Base-by-base conservation (phyloP, 768 basidiomycete species). In the Crepidotus variabilis region DNA sequence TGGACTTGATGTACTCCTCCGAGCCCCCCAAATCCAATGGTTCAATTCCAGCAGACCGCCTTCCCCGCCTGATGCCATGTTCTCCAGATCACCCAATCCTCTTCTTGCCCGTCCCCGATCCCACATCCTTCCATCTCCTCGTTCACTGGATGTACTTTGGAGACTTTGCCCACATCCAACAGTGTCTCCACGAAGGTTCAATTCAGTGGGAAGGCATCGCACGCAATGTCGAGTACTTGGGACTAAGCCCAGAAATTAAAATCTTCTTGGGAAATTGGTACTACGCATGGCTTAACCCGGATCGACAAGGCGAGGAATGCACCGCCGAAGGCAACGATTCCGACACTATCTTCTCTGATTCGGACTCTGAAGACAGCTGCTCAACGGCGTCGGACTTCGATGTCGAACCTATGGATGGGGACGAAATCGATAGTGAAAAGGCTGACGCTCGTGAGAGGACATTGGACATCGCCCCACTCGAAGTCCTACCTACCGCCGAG, bases 191-290 rank as follows among this genome's bases (percentile, higher is more conserved):
- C 58, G 72, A 76, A 18, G 85, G 87, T 18, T 69, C 76, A 51
- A 78, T 92, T 47, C 82, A 83, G 48, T 95, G 92, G 93, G 89
- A 94, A 63, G 91, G 90, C 24, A 76, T 95, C 58, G 90, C 90
- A 18, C 84, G 88, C 57, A 96, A 94, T 68, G 92, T 88, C 66
- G 92, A 95, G 67, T 95, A 92, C 65, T 85, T 96, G 50, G 87
- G 85, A 18, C 79, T 95, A 59, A 77, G 83, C 52, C 73, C 83
- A 16, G 86, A 89, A 46, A 84, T 94, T 69, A 93, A 91, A 67
- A 70, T 85, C 14, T 89, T 89, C 65, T 75, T 94, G 49, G 84
- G 87, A 0, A 78, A 75, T 55, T 94, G 89, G 87, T 92, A 88
- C 69, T 74, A 79, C 52, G 74, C 77, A 23, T 88, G 87, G 87